Conservation (phyloP, 768 basidiomycete species). For the Cubamyces lactineus region DNA sequence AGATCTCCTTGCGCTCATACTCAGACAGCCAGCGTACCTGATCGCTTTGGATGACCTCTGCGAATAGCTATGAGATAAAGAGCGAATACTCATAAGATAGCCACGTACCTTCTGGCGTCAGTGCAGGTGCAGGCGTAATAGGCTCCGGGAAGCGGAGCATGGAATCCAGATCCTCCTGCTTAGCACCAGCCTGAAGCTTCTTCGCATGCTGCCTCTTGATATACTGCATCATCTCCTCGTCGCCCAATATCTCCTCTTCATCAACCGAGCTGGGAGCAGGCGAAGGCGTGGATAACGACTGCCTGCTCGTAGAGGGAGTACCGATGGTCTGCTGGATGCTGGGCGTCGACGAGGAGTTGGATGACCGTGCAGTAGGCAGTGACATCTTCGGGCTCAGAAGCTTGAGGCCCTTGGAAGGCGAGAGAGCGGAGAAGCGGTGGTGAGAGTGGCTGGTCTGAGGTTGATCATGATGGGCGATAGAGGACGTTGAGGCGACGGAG, state of each 20-base stretch:
- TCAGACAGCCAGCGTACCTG: conserved; percentile 78
- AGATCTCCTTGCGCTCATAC: conserved; percentile 89
- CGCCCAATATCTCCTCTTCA: conserved; percentile 86
- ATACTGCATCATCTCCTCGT: conserved; percentile 97
- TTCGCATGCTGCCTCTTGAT: conserved; percentile 89
- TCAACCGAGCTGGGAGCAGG: conserved; percentile 77
- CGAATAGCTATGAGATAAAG: conserved; percentile 20
- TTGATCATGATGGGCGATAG: conserved; percentile 42
- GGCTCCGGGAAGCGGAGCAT: conserved; percentile 94
- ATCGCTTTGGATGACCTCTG: conserved; percentile 67
- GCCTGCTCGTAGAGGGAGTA: conserved; percentile 71
- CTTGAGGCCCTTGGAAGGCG: conserved; percentile 84
- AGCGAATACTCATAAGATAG: neutral
- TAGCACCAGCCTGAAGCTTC: conserved; percentile 80
- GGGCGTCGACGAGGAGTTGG: conserved; percentile 52
- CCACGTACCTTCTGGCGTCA: conserved; percentile 70
- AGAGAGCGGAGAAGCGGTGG: conserved; percentile 80
- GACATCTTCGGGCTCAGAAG: conserved; percentile 80
- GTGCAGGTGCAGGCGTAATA: conserved; percentile 63
- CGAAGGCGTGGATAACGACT: conserved; percentile 83
- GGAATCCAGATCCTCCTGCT: conserved; percentile 85
- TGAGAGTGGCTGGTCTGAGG: conserved; percentile 40
- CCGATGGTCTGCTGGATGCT: conserved; percentile 54
- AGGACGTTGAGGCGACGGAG: conserved; percentile 71
- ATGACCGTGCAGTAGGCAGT: conserved; percentile 56